A percentile compares a stretch with the other conserved stretches of the same genome.
These are phyloP conservation scores for Beta corolliflora DNA, from an alignment of 179 eudicot species.

Conservation along the genomic window DNA sequence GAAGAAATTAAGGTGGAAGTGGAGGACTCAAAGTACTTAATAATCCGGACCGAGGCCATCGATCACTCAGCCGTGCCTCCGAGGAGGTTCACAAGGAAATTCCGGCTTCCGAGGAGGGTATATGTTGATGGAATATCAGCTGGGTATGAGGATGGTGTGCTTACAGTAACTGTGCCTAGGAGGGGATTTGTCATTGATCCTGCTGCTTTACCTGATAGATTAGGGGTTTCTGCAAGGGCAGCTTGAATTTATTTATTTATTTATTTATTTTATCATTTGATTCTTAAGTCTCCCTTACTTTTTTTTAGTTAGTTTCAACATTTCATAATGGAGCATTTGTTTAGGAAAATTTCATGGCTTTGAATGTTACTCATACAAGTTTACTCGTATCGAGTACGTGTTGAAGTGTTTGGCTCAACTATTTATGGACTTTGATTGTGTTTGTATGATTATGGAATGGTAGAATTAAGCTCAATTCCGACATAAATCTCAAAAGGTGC, in stretches of 20 bases:
- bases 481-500: too few relatives aligned
- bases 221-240: conserved; percentile 55
- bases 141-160: conserved; percentile 65
- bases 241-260: conserved; percentile 37
- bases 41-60: conserved; percentile 49
- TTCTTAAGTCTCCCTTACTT: background rate
- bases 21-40: conserved; percentile 68
- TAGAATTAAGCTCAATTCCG: too few relatives aligned
- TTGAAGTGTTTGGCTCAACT: too few relatives aligned
- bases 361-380: too few relatives aligned
- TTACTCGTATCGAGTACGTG: too few relatives aligned
- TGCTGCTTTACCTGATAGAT: conserved; percentile 38
- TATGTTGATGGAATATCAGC: conserved; percentile 67
- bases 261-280: background rate
- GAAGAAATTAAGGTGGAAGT: conserved; percentile 72
- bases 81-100: conserved; percentile 59
- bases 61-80: conserved; percentile 26
- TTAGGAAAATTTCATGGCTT: conserved; percentile 1
- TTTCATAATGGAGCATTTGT: conserved; percentile 8
- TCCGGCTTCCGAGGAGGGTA: conserved; percentile 56
- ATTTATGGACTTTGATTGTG: too few relatives aligned
- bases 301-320: background rate
- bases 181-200: conserved; percentile 57
- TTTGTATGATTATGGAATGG: too few relatives aligned
- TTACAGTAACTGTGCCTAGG: conserved; percentile 70